phyloP scores from a whole-genome alignment of 1,139 yeast species.

The Maudiozyma humilis region DNA sequence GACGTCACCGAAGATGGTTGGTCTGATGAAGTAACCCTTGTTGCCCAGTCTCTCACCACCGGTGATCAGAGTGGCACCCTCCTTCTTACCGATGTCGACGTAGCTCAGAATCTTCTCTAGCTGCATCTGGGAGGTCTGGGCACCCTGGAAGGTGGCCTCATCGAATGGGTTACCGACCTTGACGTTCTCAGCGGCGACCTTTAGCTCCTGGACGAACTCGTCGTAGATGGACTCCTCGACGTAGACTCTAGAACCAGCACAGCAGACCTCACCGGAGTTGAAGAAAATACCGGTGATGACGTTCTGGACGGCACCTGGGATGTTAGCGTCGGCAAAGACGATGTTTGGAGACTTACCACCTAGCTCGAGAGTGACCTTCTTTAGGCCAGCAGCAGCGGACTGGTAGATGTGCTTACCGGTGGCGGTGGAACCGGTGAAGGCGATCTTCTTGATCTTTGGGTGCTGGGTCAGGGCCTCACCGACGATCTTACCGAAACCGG shows the following conservation, averaged over 20 bases:
- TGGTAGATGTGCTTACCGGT: constrained; percentile 50
- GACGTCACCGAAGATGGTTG: constrained; percentile 63
- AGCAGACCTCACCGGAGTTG: constrained; percentile 62
- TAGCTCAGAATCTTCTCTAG: constrained; percentile 48
- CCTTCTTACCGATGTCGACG: constrained; percentile 48
- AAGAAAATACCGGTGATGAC: constrained; percentile 40
- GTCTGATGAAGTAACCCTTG: constrained; percentile 59
- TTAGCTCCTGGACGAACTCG: constrained; percentile 39
- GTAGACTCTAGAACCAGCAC: constrained; percentile 57
- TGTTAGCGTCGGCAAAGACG: constrained; percentile 48
- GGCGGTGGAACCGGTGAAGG: constrained; percentile 57
- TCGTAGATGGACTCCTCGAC: constrained; percentile 53
- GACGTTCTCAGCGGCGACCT: constrained; percentile 38
- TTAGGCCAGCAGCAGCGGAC: constrained; percentile 45
- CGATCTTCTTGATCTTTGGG: constrained; percentile 46
- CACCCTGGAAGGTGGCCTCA: constrained; percentile 51
- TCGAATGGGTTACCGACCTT: constrained; percentile 57
- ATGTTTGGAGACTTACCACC: constrained; percentile 61
- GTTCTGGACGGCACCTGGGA: constrained; percentile 40
- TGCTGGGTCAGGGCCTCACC: constrained; percentile 51
- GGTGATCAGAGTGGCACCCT: constrained; percentile 50
- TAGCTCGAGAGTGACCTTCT: constrained; percentile 54
- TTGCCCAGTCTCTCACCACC: constrained; percentile 51
- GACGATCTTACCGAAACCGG: constrained; percentile 52
- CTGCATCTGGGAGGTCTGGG: constrained; percentile 51